Percentiles rank a stretch among this genome's conserved stretches.
Conservation (phyloP, 768 basidiomycete genomes). For the Serpula lacrymans region DNA sequence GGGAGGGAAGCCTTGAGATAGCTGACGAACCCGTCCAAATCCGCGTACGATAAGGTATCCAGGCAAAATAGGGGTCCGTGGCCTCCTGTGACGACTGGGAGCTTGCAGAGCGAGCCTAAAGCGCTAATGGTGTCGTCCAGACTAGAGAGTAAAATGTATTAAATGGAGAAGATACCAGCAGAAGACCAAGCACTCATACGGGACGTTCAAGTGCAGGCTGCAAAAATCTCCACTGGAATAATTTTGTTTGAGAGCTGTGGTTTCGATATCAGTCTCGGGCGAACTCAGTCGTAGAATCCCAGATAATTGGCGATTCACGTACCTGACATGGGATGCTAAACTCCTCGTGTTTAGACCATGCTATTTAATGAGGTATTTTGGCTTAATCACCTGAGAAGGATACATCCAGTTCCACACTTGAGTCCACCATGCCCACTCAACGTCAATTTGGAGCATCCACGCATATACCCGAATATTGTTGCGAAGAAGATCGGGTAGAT, state of each 20-base stretch:
- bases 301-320: too few species aligned
- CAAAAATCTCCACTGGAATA: too few species aligned
- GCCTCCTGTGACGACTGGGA: too few species aligned
- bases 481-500: constrained; percentile 36
- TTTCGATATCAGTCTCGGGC: too few species aligned
- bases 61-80: too few species aligned
- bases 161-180: too few species aligned
- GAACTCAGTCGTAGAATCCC: too few species aligned
- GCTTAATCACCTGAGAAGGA: constrained; percentile 20
- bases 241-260: too few species aligned
- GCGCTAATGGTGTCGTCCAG: not conserved
- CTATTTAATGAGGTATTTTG: constrained; percentile 21
- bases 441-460: constrained; percentile 32
- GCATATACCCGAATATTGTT: constrained; percentile 32
- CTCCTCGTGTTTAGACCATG: constrained; percentile 13
- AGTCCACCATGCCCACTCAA: constrained; percentile 32
- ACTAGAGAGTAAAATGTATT: too few species aligned
- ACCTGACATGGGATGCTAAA: constrained; percentile 7
- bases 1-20: not conserved
- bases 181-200: too few species aligned
- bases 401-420: constrained; percentile 34
- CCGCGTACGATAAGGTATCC: constrained; percentile 9
- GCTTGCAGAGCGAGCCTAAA: too few species aligned
- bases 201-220: too few species aligned
- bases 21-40: constrained; percentile 5